phyloP scores from a whole-genome alignment of 163 green algal species.

The Chlamydomonas reinhardtii region DNA sequence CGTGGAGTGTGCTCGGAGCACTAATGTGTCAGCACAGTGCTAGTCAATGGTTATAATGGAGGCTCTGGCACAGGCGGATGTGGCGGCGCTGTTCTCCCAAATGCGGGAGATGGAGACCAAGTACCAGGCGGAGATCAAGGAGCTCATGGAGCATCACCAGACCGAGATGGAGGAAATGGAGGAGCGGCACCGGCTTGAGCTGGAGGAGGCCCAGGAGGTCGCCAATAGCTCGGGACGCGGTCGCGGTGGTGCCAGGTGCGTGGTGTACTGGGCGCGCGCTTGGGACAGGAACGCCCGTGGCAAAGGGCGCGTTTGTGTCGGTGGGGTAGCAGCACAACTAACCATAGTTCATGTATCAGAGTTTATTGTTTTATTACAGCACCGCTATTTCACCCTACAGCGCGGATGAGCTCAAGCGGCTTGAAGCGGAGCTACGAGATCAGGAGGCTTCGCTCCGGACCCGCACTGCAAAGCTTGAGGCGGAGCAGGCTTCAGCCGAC shows the following conservation, averaged over 20 bases:
- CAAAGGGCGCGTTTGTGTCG: no score
- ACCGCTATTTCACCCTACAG: no score
- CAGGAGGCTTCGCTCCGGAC: constrained; percentile 17
- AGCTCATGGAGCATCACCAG: constrained; percentile 23
- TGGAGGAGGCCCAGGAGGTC: constrained; percentile 24
- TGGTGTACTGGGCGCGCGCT: no score
- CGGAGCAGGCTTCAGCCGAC: constrained; percentile 22
- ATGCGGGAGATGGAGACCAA: constrained; percentile 53
- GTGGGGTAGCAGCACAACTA: no score
- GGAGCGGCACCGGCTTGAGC: constrained; percentile 2
- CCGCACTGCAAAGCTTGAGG: constrained; percentile 5
- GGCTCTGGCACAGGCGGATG: constrained; percentile 42
- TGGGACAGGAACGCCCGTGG: neutral
- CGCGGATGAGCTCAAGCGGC: neutral
- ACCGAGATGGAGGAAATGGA: constrained; percentile 38
- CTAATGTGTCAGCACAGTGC: no score
- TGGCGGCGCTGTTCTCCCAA: constrained; percentile 40
- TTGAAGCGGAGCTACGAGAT: neutral
- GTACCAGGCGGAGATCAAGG: constrained; percentile 47
- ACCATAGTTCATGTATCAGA: no score
- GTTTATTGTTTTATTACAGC: no score
- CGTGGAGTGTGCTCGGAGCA: no score
- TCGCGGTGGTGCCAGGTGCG: neutral
- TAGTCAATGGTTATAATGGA: constrained; percentile 3
- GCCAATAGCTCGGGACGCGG: neutral